A percentile compares a stretch with the other conserved stretches of the same genome.
phyloP scores from a whole-genome alignment of 768 basidiomycete species.

The Imleria badia region DNA sequence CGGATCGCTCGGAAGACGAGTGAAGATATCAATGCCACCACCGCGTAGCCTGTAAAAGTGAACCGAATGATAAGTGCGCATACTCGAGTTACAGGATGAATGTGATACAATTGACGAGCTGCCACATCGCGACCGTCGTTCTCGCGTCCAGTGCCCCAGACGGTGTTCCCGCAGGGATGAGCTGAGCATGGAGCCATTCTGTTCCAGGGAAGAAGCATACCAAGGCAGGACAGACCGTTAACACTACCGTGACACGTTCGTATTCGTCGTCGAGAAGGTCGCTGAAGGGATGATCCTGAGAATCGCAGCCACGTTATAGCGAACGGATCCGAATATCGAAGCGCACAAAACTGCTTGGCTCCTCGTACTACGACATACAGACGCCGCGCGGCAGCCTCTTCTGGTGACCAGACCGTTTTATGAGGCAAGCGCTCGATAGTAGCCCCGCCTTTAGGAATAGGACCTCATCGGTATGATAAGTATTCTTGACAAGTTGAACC shows the following conservation, averaged over 20 bases:
- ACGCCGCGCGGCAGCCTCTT: too few species aligned
- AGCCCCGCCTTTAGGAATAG: too few species aligned
- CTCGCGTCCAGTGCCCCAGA: constrained; percentile 42
- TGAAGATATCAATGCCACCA: constrained; percentile 63
- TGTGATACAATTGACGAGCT: constrained; percentile 61
- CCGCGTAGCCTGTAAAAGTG: constrained; percentile 52
- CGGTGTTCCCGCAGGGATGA: constrained; percentile 46
- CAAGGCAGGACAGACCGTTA: constrained; percentile 50
- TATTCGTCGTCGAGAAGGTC: background rate
- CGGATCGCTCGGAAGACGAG: constrained; percentile 66
- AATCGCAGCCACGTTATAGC: too few species aligned
- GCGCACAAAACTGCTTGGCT: too few species aligned
- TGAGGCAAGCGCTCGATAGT: too few species aligned
- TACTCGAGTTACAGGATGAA: background rate
- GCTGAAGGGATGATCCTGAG: too few species aligned
- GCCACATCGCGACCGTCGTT: constrained; percentile 57
- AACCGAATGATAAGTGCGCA: background rate
- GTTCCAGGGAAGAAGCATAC: constrained; percentile 60
- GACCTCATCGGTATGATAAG: too few species aligned
- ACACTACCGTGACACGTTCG: constrained; percentile 34
- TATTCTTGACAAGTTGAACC: too few species aligned
- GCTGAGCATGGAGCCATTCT: constrained; percentile 64
- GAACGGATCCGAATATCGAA: too few species aligned
- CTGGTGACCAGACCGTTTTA: too few species aligned
- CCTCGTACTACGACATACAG: too few species aligned